These are phyloP conservation scores for Akanthomyces muscarius DNA, from an alignment of 2,329 filamentous ascomycete genomes.

Conservation along the genomic window DNA sequence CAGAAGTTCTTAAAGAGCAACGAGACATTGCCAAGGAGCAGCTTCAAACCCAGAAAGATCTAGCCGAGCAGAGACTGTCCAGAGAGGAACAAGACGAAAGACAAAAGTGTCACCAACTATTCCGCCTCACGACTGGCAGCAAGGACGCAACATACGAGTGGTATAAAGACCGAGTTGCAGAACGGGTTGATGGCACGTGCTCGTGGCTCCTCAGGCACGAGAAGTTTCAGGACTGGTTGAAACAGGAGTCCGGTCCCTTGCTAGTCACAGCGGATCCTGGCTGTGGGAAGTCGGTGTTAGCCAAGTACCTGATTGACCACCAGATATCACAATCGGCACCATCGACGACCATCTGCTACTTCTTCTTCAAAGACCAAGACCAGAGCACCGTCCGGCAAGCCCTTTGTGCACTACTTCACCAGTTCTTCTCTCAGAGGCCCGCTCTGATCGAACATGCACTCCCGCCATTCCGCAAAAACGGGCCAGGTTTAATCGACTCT, in stretches of 20 bases:
- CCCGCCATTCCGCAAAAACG: conserved; percentile 24
- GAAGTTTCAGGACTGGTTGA: conserved; percentile 29
- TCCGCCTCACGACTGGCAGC: conserved; percentile 16
- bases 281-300: conserved; percentile 37
- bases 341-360: conserved; percentile 40
- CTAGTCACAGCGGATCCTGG: conserved; percentile 38
- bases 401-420: conserved; percentile 38
- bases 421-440: conserved; percentile 32
- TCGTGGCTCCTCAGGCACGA: conserved; percentile 31
- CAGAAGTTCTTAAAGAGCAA: too few relatives aligned
- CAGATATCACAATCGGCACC: conserved; percentile 21
- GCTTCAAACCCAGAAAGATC: too few relatives aligned
- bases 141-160: conserved; percentile 26
- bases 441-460: conserved; percentile 30
- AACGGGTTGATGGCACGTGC: conserved; percentile 28
- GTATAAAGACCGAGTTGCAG: conserved; percentile 28
- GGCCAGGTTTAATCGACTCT: conserved; percentile 22
- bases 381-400: conserved; percentile 34
- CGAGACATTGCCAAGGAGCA: too few relatives aligned
- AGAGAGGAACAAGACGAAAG: neutral
- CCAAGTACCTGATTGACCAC: conserved; percentile 31
- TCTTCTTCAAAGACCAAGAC: conserved; percentile 40
- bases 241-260: conserved; percentile 26
- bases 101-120: conserved; percentile 18
- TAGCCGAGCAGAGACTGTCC: too few relatives aligned